Percentiles rank a stretch among this genome's conserved stretches.
Conservation (phyloP, 1,284 basidiomycete genomes). For the Trametes versicolor region DNA sequence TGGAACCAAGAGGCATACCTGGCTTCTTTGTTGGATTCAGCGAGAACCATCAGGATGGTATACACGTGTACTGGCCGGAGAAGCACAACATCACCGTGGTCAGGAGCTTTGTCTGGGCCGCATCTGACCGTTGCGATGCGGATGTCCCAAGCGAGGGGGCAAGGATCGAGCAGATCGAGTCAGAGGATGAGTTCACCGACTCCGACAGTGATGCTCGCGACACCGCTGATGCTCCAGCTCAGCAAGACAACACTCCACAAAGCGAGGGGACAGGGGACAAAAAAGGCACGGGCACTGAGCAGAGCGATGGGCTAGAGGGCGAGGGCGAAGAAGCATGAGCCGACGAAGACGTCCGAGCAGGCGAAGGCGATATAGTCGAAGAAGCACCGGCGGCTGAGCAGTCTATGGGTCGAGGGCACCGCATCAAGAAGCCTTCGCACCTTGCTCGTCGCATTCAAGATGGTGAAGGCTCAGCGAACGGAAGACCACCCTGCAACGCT, state of each 20-base stretch:
- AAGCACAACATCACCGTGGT: constrained; percentile 44
- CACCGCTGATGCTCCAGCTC: no score
- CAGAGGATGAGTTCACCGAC: neutral
- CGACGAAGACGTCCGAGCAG: neutral
- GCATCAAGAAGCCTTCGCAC: neutral
- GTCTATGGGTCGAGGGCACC: neutral
- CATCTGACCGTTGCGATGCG: neutral
- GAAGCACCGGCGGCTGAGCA: no score
- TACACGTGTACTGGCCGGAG: constrained; percentile 47
- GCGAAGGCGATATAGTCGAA: no score
- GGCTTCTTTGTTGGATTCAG: constrained; percentile 46
- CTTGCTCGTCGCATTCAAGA: neutral
- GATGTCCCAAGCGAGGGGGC: neutral
- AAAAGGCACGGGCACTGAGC: neutral
- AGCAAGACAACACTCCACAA: no score
- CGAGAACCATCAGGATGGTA: constrained; percentile 41
- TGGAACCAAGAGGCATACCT: constrained; percentile 15
- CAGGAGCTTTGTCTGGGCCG: constrained; percentile 39
- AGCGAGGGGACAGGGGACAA: no score
- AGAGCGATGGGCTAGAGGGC: neutral
- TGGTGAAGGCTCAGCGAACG: neutral
- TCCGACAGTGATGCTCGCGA: no score
- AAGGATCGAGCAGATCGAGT: neutral
- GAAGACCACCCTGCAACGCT: neutral
- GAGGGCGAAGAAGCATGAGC: neutral